A percentile compares a stretch with the other conserved stretches of the same genome.
These are phyloP conservation scores for Heliamphora pulchella DNA, from an alignment of 179 eudicot species.

Conservation along the genomic window DNA sequence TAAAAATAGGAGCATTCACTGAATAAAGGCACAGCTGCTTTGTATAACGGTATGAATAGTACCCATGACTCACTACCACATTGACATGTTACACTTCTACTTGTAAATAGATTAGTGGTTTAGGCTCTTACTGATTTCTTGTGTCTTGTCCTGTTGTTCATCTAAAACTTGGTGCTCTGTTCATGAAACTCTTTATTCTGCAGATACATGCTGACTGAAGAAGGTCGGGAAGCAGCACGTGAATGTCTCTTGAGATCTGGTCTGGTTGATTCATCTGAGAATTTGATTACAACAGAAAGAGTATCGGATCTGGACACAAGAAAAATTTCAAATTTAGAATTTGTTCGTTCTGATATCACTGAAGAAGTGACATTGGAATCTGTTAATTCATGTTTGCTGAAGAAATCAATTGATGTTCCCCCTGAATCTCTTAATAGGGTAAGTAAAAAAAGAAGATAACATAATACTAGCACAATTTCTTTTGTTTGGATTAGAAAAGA, in stretches of 20 bases:
- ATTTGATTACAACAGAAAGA: slow-evolving; percentile 19
- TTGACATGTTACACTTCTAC: not conserved
- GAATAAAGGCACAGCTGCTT: too few relatives aligned
- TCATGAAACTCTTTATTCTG: slow-evolving; percentile 14
- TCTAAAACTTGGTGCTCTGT: not conserved
- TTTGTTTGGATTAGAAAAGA: slow-evolving; percentile 2
- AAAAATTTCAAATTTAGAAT: slow-evolving; percentile 28
- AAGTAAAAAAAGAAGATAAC: slow-evolving; percentile 6
- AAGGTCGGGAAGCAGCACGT: slow-evolving; percentile 63
- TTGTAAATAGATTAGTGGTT: not conserved
- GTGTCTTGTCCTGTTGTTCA: not conserved
- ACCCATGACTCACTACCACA: not conserved
- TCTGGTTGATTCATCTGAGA: slow-evolving; percentile 38
- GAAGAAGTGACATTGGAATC: slow-evolving; percentile 23
- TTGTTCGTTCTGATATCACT: slow-evolving; percentile 24
- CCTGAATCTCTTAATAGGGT: slow-evolving; percentile 67
- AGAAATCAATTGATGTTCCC: slow-evolving; percentile 33
- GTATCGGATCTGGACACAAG: slow-evolving; percentile 21
- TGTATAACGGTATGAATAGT: too few relatives aligned
- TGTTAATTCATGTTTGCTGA: slow-evolving; percentile 25
- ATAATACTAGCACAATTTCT: not conserved
- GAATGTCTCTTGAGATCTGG: slow-evolving; percentile 81
- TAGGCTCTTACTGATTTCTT: not conserved
- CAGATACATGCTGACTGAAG: slow-evolving; percentile 81
- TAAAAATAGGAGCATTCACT: too few relatives aligned